These are phyloP conservation scores for Pythium periplocum DNA, from an alignment of 352 stramenopile genomes.

Conservation along the genomic window DNA sequence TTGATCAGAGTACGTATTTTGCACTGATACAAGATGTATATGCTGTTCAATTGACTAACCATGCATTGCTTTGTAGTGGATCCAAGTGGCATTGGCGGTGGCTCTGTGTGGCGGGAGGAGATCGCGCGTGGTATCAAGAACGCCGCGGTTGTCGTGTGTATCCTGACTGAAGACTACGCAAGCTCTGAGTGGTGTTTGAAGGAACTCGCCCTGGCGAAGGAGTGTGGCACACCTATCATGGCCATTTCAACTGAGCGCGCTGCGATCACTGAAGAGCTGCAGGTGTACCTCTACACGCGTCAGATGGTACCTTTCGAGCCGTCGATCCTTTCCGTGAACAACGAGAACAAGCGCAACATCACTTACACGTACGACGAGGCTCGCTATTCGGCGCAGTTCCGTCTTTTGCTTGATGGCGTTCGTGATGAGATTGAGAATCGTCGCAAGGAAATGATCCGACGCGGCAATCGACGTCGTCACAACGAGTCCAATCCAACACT, in stretches of 20 bases:
- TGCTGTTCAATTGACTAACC: too few species aligned
- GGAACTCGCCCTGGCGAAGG: constrained; percentile 70
- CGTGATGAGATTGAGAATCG: constrained; percentile 72
- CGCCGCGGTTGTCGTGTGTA: constrained; percentile 58
- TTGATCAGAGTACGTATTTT: constrained; percentile 49
- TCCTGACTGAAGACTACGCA: constrained; percentile 72
- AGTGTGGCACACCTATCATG: constrained; percentile 59
- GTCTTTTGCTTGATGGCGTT: constrained; percentile 61
- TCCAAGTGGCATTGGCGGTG: constrained; percentile 70
- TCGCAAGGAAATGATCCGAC: constrained; percentile 39
- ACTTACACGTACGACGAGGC: constrained; percentile 64
- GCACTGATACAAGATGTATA: too few species aligned
- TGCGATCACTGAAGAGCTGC: constrained; percentile 60
- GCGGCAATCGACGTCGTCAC: constrained; percentile 21
- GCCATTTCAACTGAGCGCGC: constrained; percentile 58
- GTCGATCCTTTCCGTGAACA: constrained; percentile 53
- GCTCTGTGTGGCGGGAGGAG: constrained; percentile 76
- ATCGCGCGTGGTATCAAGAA: constrained; percentile 78
- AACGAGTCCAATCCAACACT: constrained; percentile 9
- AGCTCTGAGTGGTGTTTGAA: constrained; percentile 77
- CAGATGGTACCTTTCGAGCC: constrained; percentile 81
- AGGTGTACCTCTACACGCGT: constrained; percentile 82
- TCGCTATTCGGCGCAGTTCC: constrained; percentile 49
- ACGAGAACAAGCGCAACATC: constrained; percentile 46
- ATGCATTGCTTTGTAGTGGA: constrained; percentile 31